phyloP scores from a whole-genome alignment of 768 basidiomycete species.

The Ramaria sp. region DNA sequence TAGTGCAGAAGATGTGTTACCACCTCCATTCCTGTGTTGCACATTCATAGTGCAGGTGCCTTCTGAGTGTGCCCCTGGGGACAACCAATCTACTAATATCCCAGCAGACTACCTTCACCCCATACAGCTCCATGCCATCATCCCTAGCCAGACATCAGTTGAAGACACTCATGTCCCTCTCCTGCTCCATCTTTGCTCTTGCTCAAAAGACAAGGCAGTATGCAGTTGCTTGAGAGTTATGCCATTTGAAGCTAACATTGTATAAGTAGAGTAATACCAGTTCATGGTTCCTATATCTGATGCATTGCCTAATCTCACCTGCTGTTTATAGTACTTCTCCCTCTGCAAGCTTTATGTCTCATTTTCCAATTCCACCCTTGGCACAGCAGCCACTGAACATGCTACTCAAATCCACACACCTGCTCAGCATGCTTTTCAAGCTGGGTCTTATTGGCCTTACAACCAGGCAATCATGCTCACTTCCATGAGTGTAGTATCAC shows the following conservation, averaged over 20 bases:
- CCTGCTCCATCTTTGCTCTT: constrained; percentile 45
- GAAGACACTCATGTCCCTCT: constrained; percentile 41
- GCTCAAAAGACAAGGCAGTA: constrained; percentile 35
- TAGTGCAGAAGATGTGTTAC: not conserved
- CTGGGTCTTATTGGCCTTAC: too few species aligned
- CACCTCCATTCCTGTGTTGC: constrained; percentile 23
- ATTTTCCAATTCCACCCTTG: too few species aligned
- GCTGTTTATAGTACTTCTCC: too few species aligned
- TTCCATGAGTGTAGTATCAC: too few species aligned
- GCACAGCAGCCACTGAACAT: constrained; percentile 52
- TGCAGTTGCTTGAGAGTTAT: constrained; percentile 47
- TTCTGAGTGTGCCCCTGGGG: too few species aligned
- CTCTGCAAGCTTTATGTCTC: too few species aligned
- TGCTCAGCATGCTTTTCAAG: too few species aligned
- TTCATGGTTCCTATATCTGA: constrained; percentile 21
- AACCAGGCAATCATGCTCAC: constrained; percentile 10
- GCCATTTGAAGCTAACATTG: constrained; percentile 43
- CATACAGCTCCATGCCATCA: constrained; percentile 52
- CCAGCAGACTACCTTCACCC: constrained; percentile 48
- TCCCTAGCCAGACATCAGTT: constrained; percentile 45
- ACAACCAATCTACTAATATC: too few species aligned
- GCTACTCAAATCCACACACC: constrained; percentile 46
- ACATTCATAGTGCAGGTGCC: constrained; percentile 3
- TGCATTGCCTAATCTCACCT: not conserved
- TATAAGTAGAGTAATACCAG: constrained; percentile 62